Evolutionary conservation across 495 filamentous ascomycete genomes (phyloP), one percentile per base, ranked within the genome.

Genomic region (Neurospora sublineolata): DNA sequence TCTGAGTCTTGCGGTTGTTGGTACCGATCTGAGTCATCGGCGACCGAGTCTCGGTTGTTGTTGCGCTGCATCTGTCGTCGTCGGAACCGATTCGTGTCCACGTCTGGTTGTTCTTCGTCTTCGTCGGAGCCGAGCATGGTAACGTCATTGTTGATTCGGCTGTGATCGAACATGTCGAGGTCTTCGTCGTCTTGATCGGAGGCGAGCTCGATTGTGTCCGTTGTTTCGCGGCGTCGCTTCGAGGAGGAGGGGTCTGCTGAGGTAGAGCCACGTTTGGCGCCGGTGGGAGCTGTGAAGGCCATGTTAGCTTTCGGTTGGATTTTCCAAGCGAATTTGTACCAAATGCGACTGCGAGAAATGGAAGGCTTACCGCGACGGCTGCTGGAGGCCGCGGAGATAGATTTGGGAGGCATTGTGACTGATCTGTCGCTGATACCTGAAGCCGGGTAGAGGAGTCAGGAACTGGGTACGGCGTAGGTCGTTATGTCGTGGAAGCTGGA

Each of bases 1-100:
- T 78, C 77, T 14, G 75, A 71, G 1, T 80, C 75, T 74, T 79
- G 14, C 71, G 68, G 46, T 70, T 37, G 16, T 69, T 27, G 44
- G 16, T 67, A 73, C 58, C 27, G n/a, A 10, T 20, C 68, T 9
- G 38, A 64, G 12, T 64, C 52, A 1, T 60, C 52, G 0, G 27
- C 27, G 14, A 33, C 23, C 27, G 23, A 23, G 44, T 52, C 44
- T 52, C 20, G 46, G 46, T 58, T 36, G 7, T 58, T 36, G 7
- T 9, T 33, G 27, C 2, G 52, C 27, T 64, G 52, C 27, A 64
- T 70, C 68, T 33, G 68, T 69, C 36, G 70, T 68, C 38, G 70
- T 38, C 33, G 39, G 20, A 14, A 27, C 23, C 46, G 20, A 27
- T 58, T 58, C 20, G 20, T 58, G 20, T 58, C 46, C 23, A 12